Base-by-base conservation (phyloP, 2,329 filamentous ascomycete genomes). In the Pyrenochaeta sp. region DNA sequence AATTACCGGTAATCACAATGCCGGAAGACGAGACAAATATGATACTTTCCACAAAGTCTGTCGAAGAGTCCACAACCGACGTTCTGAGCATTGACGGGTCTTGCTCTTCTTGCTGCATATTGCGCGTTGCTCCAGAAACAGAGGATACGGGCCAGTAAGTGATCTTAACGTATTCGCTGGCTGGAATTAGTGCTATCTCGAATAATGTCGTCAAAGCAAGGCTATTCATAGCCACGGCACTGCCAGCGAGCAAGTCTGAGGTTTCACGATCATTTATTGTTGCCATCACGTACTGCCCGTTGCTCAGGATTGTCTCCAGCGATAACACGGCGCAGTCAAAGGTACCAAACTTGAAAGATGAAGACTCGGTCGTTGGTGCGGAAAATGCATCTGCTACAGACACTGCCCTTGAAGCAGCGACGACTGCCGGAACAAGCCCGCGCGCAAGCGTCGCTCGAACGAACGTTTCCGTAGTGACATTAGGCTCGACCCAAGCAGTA, bases 131-230 rank as follows among this genome's bases (percentile, higher is more conserved):
- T 17, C n/a, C 35, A 17, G 23, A 28, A n/a, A 38, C 35, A 7
- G 32, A 29, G 15, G 13, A 13, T 24, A 38, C 35, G 10, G 35
- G 35, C 35, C 35, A 38, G 18, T 38, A 38, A 27, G 35, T 38
- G 18, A 38, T 24, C 32, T 35, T 22, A 17, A 35, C 32, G n/a
- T 35, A 23, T 7, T 10, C 14, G 7, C 32, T 9, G 8, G 35
- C 35, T 28, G 18, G 26, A 14, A 30, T 38, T 18, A 38, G 35
- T 27, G 35, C 26, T n/a, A 38, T 38, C 15, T 38, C 24, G 14
- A 38, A 21, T 29, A 38, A 19, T 29, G 17, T 38, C 7, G 30
- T 38, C 24, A 17, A 14, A 27, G 26, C 35, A 38, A 15, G 32
- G 32, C 32, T 28, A 19, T 38, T 9, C 35, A 26, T 23, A 17